Base-by-base conservation (phyloP, 2,329 filamentous ascomycete genomes). In the Xylariaceae sp. region DNA sequence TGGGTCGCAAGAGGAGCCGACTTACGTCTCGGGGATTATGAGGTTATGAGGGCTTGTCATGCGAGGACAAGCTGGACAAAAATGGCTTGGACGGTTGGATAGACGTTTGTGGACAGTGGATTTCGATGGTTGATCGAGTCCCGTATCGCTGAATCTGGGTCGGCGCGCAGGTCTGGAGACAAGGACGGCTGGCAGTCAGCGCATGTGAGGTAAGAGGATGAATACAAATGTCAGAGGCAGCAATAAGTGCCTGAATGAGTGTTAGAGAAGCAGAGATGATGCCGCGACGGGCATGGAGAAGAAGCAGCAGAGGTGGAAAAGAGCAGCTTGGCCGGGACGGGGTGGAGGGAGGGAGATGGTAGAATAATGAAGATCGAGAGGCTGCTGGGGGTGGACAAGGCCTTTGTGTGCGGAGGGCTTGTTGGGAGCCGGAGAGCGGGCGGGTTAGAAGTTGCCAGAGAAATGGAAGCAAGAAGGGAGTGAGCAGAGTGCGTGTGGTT, bases 261-360 rank as follows among this genome's bases (percentile, higher is more conserved):
- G 46, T 50, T 44, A 53, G 49, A 45, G 48, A 35, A 46, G 15
- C 7, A 48, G 46, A 27, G 22, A 27, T 27, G 22, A 7, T 4
- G 22, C 22, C 22, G 7, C 22, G 22, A 27, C 7, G 22, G 22
- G 22, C 22, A 27, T 27, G 22, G 22, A 7, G 22, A 39, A 51
- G 39, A 57, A 59, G 50, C 59, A 58, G 51, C 33, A 36, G 33
- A 15, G 12, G 15, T 15, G 15, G 15, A 12, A 57, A 58, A 44
- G 51, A 58, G 59, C 55, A 63, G 58, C 59, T 62, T 58, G 44
- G 62, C 60, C 61, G 55, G 58, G 47, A 63, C 58, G 52, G 58
- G 61, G 53, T 53, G 56, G 54, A 45, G 55, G 55, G 50, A 51
- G 55, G 49, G 46, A 41, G 42, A 58, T 53, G 54, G 52, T 56